phyloP scores from a whole-genome alignment of 1,284 basidiomycete genomes.

The Cerioporus squamosus region DNA sequence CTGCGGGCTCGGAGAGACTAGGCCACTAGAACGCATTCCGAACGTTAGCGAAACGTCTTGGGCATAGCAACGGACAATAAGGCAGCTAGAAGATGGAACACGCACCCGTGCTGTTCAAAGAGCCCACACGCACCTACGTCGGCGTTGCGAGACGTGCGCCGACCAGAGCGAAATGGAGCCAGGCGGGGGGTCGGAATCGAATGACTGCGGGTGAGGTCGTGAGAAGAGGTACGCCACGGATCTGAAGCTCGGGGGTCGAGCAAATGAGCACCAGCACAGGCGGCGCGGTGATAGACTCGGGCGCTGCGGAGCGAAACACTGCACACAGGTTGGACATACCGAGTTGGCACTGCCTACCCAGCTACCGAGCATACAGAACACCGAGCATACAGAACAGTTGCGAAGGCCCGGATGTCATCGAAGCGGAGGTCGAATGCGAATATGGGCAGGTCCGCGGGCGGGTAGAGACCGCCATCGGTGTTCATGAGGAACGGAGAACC shows the following conservation, averaged over 20 bases:
- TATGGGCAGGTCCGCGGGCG: not conserved
- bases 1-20: not conserved
- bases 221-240: not conserved
- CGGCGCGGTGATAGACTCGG: not conserved
- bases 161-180: not conserved
- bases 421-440: not conserved
- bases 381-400: not conserved
- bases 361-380: not conserved
- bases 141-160: not conserved
- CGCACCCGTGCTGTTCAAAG: not conserved
- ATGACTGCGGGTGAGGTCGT: not conserved
- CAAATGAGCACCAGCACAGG: not conserved
- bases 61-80: slow-evolving; percentile 5
- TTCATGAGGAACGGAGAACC: slow-evolving; percentile 9
- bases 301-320: not conserved
- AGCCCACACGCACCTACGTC: not conserved
- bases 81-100: not conserved
- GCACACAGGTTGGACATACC: not conserved
- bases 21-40: not conserved
- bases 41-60: not conserved
- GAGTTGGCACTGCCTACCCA: not conserved
- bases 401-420: not conserved
- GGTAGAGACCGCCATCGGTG: not conserved
- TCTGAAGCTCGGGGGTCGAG: not conserved
- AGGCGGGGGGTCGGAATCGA: not conserved